Percentiles rank a stretch among this genome's conserved stretches.
Evolutionary conservation across 768 basidiomycete genomes (phyloP).

Genomic region (Rhodotorula toruloides): DNA sequence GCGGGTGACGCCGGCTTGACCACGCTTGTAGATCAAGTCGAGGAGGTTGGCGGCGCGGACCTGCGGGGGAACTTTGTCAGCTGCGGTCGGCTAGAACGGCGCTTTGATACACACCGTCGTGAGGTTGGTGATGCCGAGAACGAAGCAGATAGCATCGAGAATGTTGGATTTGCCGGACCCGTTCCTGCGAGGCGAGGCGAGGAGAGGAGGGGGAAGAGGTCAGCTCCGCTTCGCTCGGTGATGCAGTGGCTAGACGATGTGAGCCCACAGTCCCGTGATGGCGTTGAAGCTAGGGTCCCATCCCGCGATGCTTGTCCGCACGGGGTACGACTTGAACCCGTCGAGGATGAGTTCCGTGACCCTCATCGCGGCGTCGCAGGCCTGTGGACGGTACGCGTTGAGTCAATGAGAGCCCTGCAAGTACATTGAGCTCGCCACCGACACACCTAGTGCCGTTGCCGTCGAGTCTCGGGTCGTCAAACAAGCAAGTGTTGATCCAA

Average conservation of each 20-base stretch:
- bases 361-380: slow-evolving; percentile 57
- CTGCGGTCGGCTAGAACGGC: too few relatives aligned
- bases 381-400: too few relatives aligned
- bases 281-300: slow-evolving; percentile 99
- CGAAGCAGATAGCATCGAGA: slow-evolving; percentile 98
- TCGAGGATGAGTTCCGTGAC: slow-evolving; percentile 94
- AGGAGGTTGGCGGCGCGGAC: slow-evolving; percentile 93
- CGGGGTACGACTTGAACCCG: slow-evolving; percentile 94
- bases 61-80: slow-evolving; percentile 48
- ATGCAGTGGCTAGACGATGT: too few relatives aligned
- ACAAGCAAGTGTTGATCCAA: too few relatives aligned
- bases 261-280: slow-evolving; percentile 54
- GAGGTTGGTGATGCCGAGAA: slow-evolving; percentile 96
- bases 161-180: slow-evolving; percentile 99
- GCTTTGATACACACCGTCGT: slow-evolving; percentile 63
- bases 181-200: slow-evolving; percentile 49
- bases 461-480: too few relatives aligned
- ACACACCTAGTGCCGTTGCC: too few relatives aligned
- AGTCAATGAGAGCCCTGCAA: too few relatives aligned
- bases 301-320: slow-evolving; percentile 87
- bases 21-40: slow-evolving; percentile 98
- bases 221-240: background rate
- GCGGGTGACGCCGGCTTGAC: slow-evolving; percentile 92
- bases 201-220: background rate
- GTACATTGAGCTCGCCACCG: too few relatives aligned